phyloP scores from a whole-genome alignment of 2,329 filamentous ascomycete species.

The Penicillium vulpinum region DNA sequence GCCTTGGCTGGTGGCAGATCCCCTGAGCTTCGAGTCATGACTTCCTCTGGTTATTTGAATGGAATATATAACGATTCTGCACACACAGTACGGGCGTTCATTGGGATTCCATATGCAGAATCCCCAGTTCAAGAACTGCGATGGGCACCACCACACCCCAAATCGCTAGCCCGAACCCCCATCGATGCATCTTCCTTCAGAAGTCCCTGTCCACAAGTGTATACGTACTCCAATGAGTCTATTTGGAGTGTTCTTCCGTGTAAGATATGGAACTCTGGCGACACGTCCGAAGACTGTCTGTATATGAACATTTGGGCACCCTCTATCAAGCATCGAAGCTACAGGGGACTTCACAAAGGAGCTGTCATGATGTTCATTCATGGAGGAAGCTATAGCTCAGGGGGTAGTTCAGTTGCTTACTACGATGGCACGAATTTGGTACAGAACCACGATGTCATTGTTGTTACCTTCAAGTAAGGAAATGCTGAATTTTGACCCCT shows the following conservation, averaged over 20 bases:
- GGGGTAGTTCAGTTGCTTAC: conserved; percentile 11
- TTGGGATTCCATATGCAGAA: conserved; percentile 49
- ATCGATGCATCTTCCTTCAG: conserved; percentile 26
- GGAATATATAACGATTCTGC: conserved; percentile 20
- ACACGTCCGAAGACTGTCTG: conserved; percentile 22
- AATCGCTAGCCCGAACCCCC: conserved; percentile 26
- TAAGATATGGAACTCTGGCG: conserved; percentile 7
- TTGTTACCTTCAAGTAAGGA: conserved; percentile 20
- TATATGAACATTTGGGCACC: conserved; percentile 22
- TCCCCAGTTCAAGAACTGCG: conserved; percentile 46
- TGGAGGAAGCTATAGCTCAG: conserved; percentile 15
- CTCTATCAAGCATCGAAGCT: background rate
- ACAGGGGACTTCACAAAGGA: background rate
- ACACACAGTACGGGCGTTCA: conserved; percentile 32
- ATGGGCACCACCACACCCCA: conserved; percentile 38
- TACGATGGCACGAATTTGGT: conserved; percentile 19
- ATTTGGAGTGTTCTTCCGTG: conserved; percentile 21
- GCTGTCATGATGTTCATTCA: conserved; percentile 25
- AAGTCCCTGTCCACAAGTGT: conserved; percentile 8
- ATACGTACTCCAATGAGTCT: conserved; percentile 10
- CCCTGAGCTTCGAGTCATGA: conserved; percentile 10
- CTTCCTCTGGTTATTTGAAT: conserved; percentile 16
- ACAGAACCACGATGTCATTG: conserved; percentile 15
- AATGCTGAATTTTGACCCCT: background rate
- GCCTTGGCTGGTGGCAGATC: background rate